Conservation (phyloP, 169 alveolate species). For the Babesia ovata region DNA sequence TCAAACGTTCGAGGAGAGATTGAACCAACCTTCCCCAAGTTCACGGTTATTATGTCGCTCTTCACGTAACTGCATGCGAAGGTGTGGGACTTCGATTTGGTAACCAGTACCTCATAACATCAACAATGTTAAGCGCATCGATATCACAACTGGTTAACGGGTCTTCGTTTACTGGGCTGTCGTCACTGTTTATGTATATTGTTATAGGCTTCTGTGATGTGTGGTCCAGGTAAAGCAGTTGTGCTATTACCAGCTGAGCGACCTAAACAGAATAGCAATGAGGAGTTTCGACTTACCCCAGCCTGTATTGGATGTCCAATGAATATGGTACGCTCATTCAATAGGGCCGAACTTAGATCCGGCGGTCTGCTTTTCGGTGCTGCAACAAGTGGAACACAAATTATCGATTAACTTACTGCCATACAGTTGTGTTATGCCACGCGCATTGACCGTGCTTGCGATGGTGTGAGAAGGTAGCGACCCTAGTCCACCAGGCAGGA, state of each 20-base stretch:
- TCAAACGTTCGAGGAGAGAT: slow-evolving; percentile 20
- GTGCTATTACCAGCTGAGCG: slow-evolving; percentile 72
- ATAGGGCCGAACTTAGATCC: slow-evolving; percentile 67
- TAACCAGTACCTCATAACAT: slow-evolving; percentile 69
- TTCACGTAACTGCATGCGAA: slow-evolving; percentile 28
- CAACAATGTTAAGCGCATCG: slow-evolving; percentile 72
- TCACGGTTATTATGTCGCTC: slow-evolving; percentile 51
- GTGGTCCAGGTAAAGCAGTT: slow-evolving; percentile 72
- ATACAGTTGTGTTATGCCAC: too few species aligned
- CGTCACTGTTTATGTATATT: slow-evolving; percentile 67
- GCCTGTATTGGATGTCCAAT: slow-evolving; percentile 73
- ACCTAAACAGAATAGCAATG: slow-evolving; percentile 14
- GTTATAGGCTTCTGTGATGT: slow-evolving; percentile 75
- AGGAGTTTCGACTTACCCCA: slow-evolving; percentile 29
- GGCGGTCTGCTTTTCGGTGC: slow-evolving; percentile 31
- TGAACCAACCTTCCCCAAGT: slow-evolving; percentile 55
- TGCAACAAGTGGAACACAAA: background rate
- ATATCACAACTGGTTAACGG: slow-evolving; percentile 64
- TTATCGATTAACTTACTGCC: background rate
- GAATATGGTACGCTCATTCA: slow-evolving; percentile 72
- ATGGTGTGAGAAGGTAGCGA: too few species aligned
- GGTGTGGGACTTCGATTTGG: background rate
- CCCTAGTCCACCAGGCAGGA: too few species aligned
- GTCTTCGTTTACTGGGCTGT: slow-evolving; percentile 63
- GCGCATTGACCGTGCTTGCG: too few species aligned